Evolutionary conservation across 495 filamentous ascomycete species (phyloP).

Genomic region (Neurospora sp.): DNA sequence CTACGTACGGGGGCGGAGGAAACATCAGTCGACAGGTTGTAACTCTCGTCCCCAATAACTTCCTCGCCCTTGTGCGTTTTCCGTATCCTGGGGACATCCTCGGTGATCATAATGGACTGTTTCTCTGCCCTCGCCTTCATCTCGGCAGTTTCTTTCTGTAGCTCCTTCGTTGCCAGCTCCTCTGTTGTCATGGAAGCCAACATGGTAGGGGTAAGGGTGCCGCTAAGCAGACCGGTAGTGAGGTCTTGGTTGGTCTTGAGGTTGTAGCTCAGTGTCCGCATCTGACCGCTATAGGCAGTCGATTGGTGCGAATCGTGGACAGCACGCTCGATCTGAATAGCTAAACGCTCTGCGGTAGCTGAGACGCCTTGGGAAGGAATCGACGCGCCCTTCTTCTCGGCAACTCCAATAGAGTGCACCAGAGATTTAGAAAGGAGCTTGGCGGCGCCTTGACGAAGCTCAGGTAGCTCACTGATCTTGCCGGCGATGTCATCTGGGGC

Average conservation of each 20-base stretch:
- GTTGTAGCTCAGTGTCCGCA: constrained; percentile 60
- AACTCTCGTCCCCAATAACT: constrained; percentile 58
- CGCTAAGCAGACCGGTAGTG: constrained; percentile 60
- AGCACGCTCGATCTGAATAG: constrained; percentile 62
- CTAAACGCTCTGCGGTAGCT: constrained; percentile 32
- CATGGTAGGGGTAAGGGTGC: constrained; percentile 55
- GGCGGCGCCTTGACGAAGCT: constrained; percentile 31
- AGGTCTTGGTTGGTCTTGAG: constrained; percentile 77
- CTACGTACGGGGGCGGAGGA: constrained; percentile 31
- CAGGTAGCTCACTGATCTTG: constrained; percentile 32
- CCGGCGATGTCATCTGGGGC: constrained; percentile 28
- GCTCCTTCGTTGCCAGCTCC: constrained; percentile 85
- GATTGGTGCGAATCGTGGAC: constrained; percentile 37
- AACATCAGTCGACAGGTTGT: constrained; percentile 21
- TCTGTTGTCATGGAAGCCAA: constrained; percentile 76
- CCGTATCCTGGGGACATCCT: constrained; percentile 73
- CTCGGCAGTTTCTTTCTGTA: constrained; percentile 70
- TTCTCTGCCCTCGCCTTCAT: constrained; percentile 63
- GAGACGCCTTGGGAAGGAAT: constrained; percentile 25
- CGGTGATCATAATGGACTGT: constrained; percentile 74
- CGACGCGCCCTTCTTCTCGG: constrained; percentile 34
- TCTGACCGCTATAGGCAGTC: constrained; percentile 34
- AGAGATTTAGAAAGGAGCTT: constrained; percentile 36
- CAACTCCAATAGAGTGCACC: constrained; percentile 23
- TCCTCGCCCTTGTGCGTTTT: constrained; percentile 96